Percentiles rank a stretch among this genome's conserved stretches.
These are phyloP conservation scores for Marsdenia floribunda DNA, from an alignment of 257 asterid genomes.

Conservation along the genomic window DNA sequence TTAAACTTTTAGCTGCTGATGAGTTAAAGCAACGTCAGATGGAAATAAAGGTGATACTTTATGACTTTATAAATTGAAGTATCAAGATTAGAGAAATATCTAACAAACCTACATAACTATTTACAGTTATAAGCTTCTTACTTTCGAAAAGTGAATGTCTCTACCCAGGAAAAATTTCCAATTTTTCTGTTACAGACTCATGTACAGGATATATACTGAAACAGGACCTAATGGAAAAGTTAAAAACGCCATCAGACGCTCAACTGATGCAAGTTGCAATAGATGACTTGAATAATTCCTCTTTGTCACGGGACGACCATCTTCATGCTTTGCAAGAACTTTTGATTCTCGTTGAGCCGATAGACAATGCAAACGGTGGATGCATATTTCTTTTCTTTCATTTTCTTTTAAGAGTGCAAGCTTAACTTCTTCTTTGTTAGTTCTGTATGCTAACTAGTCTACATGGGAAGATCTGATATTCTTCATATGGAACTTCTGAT, in stretches of 20 bases:
- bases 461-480: not conserved
- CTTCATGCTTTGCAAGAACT: slow-evolving; percentile 85
- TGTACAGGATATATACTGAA: slow-evolving; percentile 23
- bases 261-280: slow-evolving; percentile 71
- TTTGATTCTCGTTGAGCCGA: slow-evolving; percentile 75
- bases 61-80: slow-evolving; percentile 11
- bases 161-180: not conserved
- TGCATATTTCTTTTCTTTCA: slow-evolving; percentile 2
- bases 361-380: slow-evolving; percentile 82
- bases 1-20: slow-evolving; percentile 54
- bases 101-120: not conserved
- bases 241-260: slow-evolving; percentile 78
- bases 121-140: not conserved
- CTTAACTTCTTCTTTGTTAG: slow-evolving; percentile 3
- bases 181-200: not conserved
- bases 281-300: slow-evolving; percentile 60
- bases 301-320: slow-evolving; percentile 60
- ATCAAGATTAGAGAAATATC: not conserved
- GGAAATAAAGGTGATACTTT: slow-evolving; percentile 55
- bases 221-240: slow-evolving; percentile 65
- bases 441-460: not conserved
- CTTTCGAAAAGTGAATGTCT: not conserved
- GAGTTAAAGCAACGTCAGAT: slow-evolving; percentile 60
- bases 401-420: not conserved
- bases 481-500: not conserved